A percentile compares a stretch with the other conserved stretches of the same genome.
These are phyloP conservation scores for Venturia asperata DNA, from an alignment of 2,329 filamentous ascomycete species.

Conservation along the genomic window DNA sequence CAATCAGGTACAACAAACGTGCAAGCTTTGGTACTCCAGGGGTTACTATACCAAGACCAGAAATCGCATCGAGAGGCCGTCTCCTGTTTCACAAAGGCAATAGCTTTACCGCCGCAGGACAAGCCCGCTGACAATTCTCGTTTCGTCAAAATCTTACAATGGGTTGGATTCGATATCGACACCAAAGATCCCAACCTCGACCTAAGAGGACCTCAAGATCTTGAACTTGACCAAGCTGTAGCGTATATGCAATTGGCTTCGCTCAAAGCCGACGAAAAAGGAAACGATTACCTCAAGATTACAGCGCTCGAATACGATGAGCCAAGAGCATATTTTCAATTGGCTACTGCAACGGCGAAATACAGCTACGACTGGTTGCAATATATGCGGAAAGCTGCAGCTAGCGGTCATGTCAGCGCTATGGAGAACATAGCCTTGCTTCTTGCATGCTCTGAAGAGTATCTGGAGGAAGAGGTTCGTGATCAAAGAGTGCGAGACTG, in stretches of 20 bases:
- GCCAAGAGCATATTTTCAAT: background rate
- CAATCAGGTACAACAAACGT: background rate
- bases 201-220: background rate
- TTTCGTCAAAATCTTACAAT: background rate
- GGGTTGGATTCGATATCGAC: background rate
- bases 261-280: background rate
- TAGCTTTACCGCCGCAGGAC: background rate
- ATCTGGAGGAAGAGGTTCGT: background rate
- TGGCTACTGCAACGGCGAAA: background rate
- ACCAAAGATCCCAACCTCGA: constrained; percentile 3
- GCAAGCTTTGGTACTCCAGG: constrained; percentile 5
- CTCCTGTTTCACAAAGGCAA: background rate
- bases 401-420: background rate
- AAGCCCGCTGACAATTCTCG: background rate
- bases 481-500: constrained; percentile 3
- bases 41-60: background rate
- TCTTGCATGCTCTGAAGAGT: background rate
- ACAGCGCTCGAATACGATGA: constrained; percentile 15
- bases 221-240: background rate
- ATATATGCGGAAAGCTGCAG: constrained; percentile 15
- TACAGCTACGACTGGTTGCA: constrained; percentile 14
- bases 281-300: background rate
- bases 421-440: background rate
- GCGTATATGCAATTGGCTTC: background rate
- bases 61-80: background rate